Evolutionary conservation across 2,329 filamentous ascomycete species (phyloP).

Genomic region (Sarocladium strictum): DNA sequence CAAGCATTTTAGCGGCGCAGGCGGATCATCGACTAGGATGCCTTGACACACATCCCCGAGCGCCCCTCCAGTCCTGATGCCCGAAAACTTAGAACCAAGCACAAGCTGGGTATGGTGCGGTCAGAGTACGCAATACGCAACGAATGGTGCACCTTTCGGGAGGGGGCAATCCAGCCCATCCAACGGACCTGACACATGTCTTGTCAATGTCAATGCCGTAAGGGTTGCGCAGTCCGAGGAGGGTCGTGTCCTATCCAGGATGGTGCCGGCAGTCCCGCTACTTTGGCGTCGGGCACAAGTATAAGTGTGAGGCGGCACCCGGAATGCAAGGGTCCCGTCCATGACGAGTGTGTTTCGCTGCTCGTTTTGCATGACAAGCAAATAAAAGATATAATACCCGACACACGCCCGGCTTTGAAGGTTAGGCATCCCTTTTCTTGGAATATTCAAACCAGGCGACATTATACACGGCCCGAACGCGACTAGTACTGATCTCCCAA

Average conservation of each 20-base stretch:
- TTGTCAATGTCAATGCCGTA: conserved; percentile 8
- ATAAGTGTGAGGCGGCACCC: not conserved
- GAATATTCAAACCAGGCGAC: not conserved
- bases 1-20: conserved; percentile 7
- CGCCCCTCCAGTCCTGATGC: not conserved
- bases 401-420: not conserved
- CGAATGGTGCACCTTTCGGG: not conserved
- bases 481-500: no score
- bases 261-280: conserved; percentile 3
- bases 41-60: conserved; percentile 5
- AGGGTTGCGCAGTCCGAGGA: not conserved
- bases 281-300: conserved; percentile 2
- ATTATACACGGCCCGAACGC: not conserved
- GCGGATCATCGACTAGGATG: not conserved
- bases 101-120: not conserved
- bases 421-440: conserved; percentile 4
- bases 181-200: conserved; percentile 8
- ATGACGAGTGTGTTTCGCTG: not conserved
- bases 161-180: not conserved
- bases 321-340: not conserved
- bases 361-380: conserved; percentile 6
- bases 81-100: not conserved
- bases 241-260: not conserved
- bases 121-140: not conserved
- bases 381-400: conserved; percentile 2